phyloP scores from a whole-genome alignment of 257 asterid genomes.

The Ocimum tenuiflorum region DNA sequence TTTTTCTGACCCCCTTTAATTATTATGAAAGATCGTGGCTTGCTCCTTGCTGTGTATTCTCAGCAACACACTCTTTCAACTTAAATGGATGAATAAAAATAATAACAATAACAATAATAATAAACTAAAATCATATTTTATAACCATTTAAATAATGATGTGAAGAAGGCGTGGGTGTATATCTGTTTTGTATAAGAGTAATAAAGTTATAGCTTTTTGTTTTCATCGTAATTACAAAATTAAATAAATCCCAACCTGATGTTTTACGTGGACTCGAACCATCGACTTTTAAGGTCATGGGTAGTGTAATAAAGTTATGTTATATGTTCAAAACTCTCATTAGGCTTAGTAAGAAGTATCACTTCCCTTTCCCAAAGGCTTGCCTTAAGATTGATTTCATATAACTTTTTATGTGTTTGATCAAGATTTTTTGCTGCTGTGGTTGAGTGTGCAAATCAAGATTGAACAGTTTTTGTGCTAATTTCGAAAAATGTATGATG shows the following conservation, averaged over 20 bases:
- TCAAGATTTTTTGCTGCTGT: background rate
- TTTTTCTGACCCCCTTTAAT: slow-evolving; percentile 2
- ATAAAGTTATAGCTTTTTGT: too few species aligned
- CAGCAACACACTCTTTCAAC: background rate
- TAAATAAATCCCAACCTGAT: too few species aligned
- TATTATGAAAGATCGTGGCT: slow-evolving; percentile 1
- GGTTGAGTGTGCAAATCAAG: background rate
- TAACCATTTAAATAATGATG: slow-evolving; percentile 14
- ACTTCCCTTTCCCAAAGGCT: too few species aligned
- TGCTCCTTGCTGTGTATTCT: slow-evolving; percentile 1
- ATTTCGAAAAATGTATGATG: too few species aligned
- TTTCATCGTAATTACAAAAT: too few species aligned
- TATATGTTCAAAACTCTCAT: slow-evolving; percentile 10
- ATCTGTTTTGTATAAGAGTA: slow-evolving; percentile 31
- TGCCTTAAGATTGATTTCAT: background rate
- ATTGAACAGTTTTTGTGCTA: too few species aligned
- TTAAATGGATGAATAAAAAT: background rate
- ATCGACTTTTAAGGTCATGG: too few species aligned
- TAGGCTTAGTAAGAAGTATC: too few species aligned
- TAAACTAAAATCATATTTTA: background rate
- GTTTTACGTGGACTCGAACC: too few species aligned
- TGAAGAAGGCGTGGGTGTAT: slow-evolving; percentile 43
- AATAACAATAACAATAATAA: too few species aligned
- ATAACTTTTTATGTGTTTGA: background rate
- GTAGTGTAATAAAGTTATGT: slow-evolving; percentile 26